Conservation (phyloP, 495 filamentous ascomycete species). For the Parachaetomium inaequale region DNA sequence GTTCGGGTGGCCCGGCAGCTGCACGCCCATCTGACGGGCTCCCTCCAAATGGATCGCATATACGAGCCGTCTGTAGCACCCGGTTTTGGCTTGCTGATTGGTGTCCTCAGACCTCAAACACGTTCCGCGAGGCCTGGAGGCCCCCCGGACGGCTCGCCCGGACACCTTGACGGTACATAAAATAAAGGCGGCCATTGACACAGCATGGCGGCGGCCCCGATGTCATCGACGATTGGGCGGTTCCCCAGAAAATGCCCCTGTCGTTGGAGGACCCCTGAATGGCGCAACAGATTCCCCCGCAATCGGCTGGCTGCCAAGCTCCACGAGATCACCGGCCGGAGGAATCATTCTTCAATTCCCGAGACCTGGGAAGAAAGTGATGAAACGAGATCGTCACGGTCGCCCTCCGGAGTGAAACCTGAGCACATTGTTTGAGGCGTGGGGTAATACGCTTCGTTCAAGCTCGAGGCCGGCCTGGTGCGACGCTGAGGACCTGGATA, state of each 20-base stretch:
- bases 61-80: not conserved
- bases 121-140: not conserved
- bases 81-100: not conserved
- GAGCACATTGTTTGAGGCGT: not conserved
- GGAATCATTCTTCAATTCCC: not conserved
- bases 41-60: not conserved
- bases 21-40: not conserved
- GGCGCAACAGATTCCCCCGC: constrained; percentile 13
- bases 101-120: not conserved
- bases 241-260: constrained; percentile 10
- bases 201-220: not conserved
- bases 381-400: not conserved
- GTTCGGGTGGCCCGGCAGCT: constrained; percentile 7
- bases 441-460: not conserved
- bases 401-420: not conserved
- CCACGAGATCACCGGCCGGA: not conserved
- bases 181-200: not conserved
- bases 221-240: not conserved
- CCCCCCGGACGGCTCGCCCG: too few species aligned
- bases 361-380: not conserved
- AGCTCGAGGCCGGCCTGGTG: not conserved
- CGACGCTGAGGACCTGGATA: not conserved
- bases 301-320: constrained; percentile 7
- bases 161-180: too few species aligned
- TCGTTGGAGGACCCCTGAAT: constrained; percentile 7